These are phyloP conservation scores for Saturnispora mendoncae DNA, from an alignment of 805 yeast genomes.

Conservation along the genomic window DNA sequence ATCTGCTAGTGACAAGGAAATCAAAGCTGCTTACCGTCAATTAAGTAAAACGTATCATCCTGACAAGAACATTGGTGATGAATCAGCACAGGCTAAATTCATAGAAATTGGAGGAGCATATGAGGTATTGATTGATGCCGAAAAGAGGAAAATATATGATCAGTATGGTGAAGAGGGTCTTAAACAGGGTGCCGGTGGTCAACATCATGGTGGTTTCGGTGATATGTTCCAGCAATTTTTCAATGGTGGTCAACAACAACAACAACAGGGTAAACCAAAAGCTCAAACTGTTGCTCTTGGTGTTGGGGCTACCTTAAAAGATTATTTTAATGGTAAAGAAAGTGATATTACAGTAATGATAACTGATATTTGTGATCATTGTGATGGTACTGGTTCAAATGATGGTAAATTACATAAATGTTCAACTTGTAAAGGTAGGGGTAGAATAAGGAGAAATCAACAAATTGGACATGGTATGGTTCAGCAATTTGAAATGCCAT, in stretches of 20 bases:
- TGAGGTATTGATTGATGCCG: conserved; percentile 67
- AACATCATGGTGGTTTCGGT: conserved; percentile 23
- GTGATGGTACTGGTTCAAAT: conserved; percentile 79
- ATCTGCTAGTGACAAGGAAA: conserved; percentile 68
- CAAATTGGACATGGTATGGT: conserved; percentile 88
- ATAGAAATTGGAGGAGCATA: conserved; percentile 92
- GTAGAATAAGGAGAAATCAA: conserved; percentile 52
- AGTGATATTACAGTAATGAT: conserved; percentile 54
- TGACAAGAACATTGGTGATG: conserved; percentile 80
- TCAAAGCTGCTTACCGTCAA: conserved; percentile 76
- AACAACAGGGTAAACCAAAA: conserved; percentile 34
- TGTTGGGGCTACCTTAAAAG: conserved; percentile 49
- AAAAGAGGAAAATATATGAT: conserved; percentile 63
- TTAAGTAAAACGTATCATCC: conserved; percentile 87
- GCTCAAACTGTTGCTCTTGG: conserved; percentile 57
- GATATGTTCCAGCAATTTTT: conserved; percentile 62
- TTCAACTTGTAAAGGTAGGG: conserved; percentile 64
- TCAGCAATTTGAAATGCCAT: conserved; percentile 71
- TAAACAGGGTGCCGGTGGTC: conserved; percentile 32
- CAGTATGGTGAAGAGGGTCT: conserved; percentile 69
- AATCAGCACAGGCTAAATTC: conserved; percentile 76
- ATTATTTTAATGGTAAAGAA: conserved; percentile 63
- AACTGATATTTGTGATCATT: conserved; percentile 66
- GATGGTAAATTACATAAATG: conserved; percentile 69
- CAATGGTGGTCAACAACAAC: conserved; percentile 23